These are phyloP conservation scores for Fusarium setosum DNA, from an alignment of 2,329 filamentous ascomycete genomes.

Conservation along the genomic window DNA sequence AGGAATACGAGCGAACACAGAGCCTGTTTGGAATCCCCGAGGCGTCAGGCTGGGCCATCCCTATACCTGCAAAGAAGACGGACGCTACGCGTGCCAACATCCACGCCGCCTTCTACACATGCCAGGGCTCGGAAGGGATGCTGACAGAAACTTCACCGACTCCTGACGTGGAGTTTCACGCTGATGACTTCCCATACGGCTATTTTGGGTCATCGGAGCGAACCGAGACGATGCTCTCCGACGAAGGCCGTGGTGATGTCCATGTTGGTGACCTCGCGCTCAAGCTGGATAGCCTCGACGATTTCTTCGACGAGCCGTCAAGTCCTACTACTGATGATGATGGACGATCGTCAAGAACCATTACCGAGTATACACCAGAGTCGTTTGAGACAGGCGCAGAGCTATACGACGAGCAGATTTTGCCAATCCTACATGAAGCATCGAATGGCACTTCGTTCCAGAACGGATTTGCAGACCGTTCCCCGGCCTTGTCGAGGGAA, in stretches of 20 bases:
- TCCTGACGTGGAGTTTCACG: constrained; percentile 91
- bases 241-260: constrained; percentile 77
- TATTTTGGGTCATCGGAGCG: constrained; percentile 80
- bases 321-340: constrained; percentile 69
- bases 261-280: constrained; percentile 82
- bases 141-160: constrained; percentile 73
- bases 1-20: constrained; percentile 94
- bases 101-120: constrained; percentile 96
- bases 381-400: constrained; percentile 80
- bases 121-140: constrained; percentile 74
- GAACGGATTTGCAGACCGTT: constrained; percentile 85
- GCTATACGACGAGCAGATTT: constrained; percentile 91
- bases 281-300: constrained; percentile 82
- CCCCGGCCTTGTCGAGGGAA: constrained; percentile 69
- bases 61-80: constrained; percentile 90
- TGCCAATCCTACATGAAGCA: constrained; percentile 90
- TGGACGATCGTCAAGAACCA: constrained; percentile 69
- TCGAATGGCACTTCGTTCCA: constrained; percentile 85
- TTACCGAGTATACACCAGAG: constrained; percentile 73
- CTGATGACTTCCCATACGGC: constrained; percentile 86
- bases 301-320: constrained; percentile 81
- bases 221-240: constrained; percentile 92
- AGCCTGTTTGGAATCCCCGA: constrained; percentile 97
- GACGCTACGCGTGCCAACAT: constrained; percentile 90
- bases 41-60: constrained; percentile 95